These are phyloP conservation scores for Calonectria pseudoreteaudii DNA, from an alignment of 2,329 filamentous ascomycete genomes.

Conservation along the genomic window DNA sequence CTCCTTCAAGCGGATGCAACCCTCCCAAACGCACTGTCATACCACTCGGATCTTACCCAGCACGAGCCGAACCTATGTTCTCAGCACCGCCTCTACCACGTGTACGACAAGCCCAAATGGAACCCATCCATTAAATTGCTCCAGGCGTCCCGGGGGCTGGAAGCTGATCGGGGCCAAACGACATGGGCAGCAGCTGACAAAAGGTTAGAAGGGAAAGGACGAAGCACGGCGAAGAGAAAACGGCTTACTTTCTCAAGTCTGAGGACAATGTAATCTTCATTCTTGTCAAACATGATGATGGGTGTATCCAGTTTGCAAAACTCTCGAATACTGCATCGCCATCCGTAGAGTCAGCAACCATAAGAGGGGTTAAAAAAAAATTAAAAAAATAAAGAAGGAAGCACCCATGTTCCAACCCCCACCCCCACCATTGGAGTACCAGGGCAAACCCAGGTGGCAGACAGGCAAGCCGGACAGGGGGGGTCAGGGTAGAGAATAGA, in stretches of 20 bases:
- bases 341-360: conserved; percentile 27
- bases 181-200: conserved; percentile 72
- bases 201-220: neutral
- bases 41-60: conserved; percentile 15
- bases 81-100: neutral
- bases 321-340: conserved; percentile 73
- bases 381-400: neutral
- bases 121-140: conserved; percentile 3
- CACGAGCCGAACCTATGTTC: neutral
- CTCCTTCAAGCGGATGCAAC: conserved; percentile 14
- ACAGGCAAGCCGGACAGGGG: neutral
- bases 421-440: neutral
- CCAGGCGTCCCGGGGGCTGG: conserved; percentile 49
- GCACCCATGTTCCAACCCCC: neutral
- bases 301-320: conserved; percentile 78
- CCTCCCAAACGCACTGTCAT: conserved; percentile 14
- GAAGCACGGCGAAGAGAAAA: neutral
- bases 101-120: neutral
- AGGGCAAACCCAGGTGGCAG: too few species aligned
- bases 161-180: conserved; percentile 74
- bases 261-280: conserved; percentile 77
- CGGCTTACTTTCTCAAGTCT: conserved; percentile 73
- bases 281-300: conserved; percentile 92
- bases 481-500: neutral
- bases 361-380: too few species aligned